Percentiles rank a stretch among this genome's conserved stretches.
Evolutionary conservation across 2,329 filamentous ascomycete species (phyloP).

Genomic region (Fusarium decemcellulare): DNA sequence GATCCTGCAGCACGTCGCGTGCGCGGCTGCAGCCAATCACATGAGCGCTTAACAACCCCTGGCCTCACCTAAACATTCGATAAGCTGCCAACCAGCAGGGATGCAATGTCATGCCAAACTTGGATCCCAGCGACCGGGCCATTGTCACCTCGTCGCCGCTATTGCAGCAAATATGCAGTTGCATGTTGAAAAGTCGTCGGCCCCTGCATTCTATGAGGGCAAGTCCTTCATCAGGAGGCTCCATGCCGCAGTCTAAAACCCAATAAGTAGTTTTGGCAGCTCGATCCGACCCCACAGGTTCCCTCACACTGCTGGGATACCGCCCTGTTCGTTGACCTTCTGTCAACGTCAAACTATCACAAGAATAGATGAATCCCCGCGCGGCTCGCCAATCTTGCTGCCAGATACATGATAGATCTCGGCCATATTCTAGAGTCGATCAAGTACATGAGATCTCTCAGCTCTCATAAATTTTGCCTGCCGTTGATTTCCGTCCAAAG

Average conservation of each 20-base stretch:
- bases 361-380: constrained; percentile 8
- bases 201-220: constrained; percentile 3
- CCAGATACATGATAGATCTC: constrained; percentile 19
- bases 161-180: constrained; percentile 4
- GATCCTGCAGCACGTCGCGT: constrained; percentile 34
- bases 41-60: constrained; percentile 20
- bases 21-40: constrained; percentile 30
- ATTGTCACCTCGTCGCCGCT: neutral
- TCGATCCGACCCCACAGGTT: constrained; percentile 9
- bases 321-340: constrained; percentile 1
- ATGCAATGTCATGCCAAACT: constrained; percentile 11
- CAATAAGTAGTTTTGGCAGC: neutral
- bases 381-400: constrained; percentile 37
- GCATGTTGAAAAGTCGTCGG: neutral
- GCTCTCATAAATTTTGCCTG: constrained; percentile 3
- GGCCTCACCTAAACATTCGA: constrained; percentile 36
- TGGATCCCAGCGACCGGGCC: constrained; percentile 8
- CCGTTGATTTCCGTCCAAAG: constrained; percentile 20
- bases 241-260: neutral
- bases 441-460: neutral
- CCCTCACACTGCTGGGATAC: constrained; percentile 3
- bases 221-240: neutral
- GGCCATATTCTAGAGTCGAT: neutral
- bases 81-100: constrained; percentile 29
- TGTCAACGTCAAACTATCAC: neutral